These are phyloP conservation scores for Aspergillus jensenii DNA, from an alignment of 2,329 filamentous ascomycete species.

Conservation along the genomic window DNA sequence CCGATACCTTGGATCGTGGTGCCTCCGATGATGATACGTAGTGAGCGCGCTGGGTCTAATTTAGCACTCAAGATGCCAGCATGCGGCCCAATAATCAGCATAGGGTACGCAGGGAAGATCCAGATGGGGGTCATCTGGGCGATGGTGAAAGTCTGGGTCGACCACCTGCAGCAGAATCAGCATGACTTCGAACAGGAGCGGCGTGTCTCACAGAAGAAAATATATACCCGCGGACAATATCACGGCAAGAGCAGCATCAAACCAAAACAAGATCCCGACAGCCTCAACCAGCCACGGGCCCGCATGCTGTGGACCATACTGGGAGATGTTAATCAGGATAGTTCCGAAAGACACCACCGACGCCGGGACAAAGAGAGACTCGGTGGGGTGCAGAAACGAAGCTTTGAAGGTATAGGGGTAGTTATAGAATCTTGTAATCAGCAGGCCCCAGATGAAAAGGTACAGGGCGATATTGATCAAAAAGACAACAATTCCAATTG, in stretches of 20 bases:
- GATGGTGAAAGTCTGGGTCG: slow-evolving; percentile 9
- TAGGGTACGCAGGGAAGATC: slow-evolving; percentile 64
- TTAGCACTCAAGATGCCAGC: slow-evolving; percentile 59
- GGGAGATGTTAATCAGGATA: slow-evolving; percentile 63
- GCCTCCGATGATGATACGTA: slow-evolving; percentile 44
- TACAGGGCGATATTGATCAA: slow-evolving; percentile 66
- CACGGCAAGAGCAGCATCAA: slow-evolving; percentile 54
- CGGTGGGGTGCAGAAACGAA: slow-evolving; percentile 60
- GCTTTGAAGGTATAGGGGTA: slow-evolving; percentile 49
- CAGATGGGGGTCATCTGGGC: slow-evolving; percentile 48
- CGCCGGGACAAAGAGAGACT: slow-evolving; percentile 61
- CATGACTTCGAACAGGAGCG: slow-evolving; percentile 5
- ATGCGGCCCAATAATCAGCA: slow-evolving; percentile 68
- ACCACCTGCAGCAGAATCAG: not conserved
- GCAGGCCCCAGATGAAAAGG: slow-evolving; percentile 49
- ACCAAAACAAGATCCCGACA: slow-evolving; percentile 65
- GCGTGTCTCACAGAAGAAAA: too few species aligned
- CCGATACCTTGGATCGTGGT: slow-evolving; percentile 48
- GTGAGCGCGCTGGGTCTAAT: slow-evolving; percentile 42
- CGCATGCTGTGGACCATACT: slow-evolving; percentile 59
- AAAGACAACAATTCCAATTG: slow-evolving; percentile 66
- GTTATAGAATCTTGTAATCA: slow-evolving; percentile 59
- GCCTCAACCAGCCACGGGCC: slow-evolving; percentile 57
- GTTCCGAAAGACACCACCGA: slow-evolving; percentile 62
- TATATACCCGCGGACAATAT: too few species aligned